These are phyloP conservation scores for Alternaria triticina DNA, from an alignment of 2,329 filamentous ascomycete genomes.

Conservation along the genomic window DNA sequence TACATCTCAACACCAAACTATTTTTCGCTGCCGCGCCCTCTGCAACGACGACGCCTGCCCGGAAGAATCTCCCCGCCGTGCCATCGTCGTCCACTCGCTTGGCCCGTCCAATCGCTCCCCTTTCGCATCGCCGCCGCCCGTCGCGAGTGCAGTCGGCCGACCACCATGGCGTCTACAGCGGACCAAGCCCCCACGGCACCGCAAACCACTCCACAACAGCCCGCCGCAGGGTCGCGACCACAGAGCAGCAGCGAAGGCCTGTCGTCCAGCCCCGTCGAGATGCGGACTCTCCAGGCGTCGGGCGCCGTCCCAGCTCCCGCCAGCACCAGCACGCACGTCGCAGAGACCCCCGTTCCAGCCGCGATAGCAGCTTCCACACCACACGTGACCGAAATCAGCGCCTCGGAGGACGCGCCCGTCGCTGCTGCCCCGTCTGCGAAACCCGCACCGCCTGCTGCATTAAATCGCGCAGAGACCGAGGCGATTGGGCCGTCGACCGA, in stretches of 20 bases:
- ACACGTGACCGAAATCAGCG: constrained; percentile 16
- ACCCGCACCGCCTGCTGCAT: constrained; percentile 30
- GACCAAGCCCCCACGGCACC: constrained; percentile 35
- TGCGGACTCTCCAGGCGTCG: constrained; percentile 39
- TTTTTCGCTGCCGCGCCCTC: constrained; percentile 6
- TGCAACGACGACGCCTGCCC: constrained; percentile 2
- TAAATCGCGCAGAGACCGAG: constrained; percentile 50
- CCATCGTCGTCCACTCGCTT: constrained; percentile 20
- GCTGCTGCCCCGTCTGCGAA: constrained; percentile 26
- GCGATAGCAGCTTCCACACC: constrained; percentile 15
- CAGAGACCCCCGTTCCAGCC: constrained; percentile 24
- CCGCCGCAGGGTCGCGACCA: constrained; percentile 27
- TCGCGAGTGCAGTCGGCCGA: constrained; percentile 26
- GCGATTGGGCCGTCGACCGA: constrained; percentile 58
- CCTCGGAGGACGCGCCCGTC: constrained; percentile 18
- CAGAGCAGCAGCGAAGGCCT: constrained; percentile 28
- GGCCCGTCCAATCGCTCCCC: constrained; percentile 18
- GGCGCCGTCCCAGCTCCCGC: constrained; percentile 21
- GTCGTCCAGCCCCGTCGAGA: constrained; percentile 43
- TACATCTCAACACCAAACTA: constrained; percentile 9
- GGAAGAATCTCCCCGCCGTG: background rate
- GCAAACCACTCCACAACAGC: constrained; percentile 31
- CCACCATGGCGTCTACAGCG: constrained; percentile 44
- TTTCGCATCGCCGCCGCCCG: constrained; percentile 21
- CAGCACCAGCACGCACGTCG: constrained; percentile 16